Evolutionary conservation across 192 early-diverging fungal genomes (phyloP).

Genomic region (Coemansia sp.): DNA sequence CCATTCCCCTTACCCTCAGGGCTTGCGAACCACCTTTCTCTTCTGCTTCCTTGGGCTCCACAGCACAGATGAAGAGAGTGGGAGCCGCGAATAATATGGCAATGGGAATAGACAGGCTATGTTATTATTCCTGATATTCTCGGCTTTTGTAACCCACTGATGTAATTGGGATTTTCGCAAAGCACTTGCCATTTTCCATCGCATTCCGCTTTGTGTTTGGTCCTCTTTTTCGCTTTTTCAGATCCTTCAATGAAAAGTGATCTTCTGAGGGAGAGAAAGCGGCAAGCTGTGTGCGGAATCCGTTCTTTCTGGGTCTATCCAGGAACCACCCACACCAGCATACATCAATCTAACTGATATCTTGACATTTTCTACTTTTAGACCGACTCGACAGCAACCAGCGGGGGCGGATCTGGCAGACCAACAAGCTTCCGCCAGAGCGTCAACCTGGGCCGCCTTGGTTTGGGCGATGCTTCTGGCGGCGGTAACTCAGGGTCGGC

Average conservation of each 20-base stretch:
- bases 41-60: no score
- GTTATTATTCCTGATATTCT: constrained; percentile 1
- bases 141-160: neutral
- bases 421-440: constrained; percentile 27
- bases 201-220: neutral
- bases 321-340: neutral
- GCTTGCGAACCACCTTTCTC: neutral
- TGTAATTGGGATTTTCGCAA: constrained; percentile 8
- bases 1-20: neutral
- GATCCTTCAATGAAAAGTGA: neutral
- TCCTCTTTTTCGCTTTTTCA: neutral
- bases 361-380: constrained; percentile 8
- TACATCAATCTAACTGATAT: neutral
- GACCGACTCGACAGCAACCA: constrained; percentile 23
- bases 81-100: no score
- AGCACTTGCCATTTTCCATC: neutral
- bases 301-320: neutral
- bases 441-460: constrained; percentile 27
- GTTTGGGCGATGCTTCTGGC: constrained; percentile 8
- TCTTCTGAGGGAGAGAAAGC: no score
- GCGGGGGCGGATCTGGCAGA: constrained; percentile 21
- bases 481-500: constrained; percentile 9
- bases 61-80: no score
- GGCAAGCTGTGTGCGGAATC: neutral
- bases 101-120: no score